These are phyloP conservation scores for Rubia yunnanensis DNA, from an alignment of 257 asterid species.

Conservation along the genomic window DNA sequence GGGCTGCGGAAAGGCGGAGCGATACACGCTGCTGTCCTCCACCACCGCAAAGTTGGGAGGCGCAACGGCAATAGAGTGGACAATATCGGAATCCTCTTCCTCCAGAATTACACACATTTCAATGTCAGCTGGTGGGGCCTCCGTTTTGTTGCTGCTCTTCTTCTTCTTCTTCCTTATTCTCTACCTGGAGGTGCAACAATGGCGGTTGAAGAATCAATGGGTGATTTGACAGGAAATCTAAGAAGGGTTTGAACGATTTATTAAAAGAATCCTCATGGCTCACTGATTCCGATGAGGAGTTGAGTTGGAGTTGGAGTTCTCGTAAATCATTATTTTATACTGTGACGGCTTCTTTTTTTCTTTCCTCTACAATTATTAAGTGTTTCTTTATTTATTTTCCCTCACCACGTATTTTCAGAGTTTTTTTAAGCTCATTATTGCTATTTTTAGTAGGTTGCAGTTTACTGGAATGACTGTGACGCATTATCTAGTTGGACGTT, in stretches of 20 bases:
- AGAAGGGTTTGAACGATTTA: neutral
- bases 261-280: neutral
- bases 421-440: neutral
- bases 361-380: neutral
- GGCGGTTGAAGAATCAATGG: neutral
- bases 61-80: constrained; percentile 19
- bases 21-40: constrained; percentile 34
- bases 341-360: constrained; percentile 6
- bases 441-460: neutral
- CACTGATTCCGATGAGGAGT: neutral
- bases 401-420: neutral
- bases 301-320: neutral
- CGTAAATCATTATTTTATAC: neutral
- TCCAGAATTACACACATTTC: constrained; percentile 29
- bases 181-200: neutral
- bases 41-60: constrained; percentile 31
- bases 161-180: neutral
- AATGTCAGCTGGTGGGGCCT: neutral
- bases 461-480: neutral
- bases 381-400: neutral
- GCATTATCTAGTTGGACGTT: neutral
- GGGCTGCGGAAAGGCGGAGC: constrained; percentile 39
- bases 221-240: constrained; percentile 3
- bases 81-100: constrained; percentile 8
- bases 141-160: too few relatives aligned